Conservation (phyloP, 345 rosid genomes). For the Fremontodendron californicum region DNA sequence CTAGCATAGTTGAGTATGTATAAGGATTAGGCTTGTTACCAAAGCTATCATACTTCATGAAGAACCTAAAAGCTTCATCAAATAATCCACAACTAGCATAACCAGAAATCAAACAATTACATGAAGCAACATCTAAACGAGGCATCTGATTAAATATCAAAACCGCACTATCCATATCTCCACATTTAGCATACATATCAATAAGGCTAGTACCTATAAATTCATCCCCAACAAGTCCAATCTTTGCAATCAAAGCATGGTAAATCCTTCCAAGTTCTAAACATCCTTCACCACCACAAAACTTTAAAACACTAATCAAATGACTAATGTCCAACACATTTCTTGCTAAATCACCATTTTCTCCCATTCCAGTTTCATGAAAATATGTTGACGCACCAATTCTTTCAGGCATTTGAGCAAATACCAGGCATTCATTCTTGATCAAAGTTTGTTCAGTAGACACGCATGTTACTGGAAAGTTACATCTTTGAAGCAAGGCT, state of each 20-base stretch:
- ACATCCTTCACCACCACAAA: conserved; percentile 13
- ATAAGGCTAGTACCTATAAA: conserved; percentile 29
- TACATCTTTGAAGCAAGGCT: conserved; percentile 2
- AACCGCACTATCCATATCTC: conserved; percentile 21
- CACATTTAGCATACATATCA: conserved; percentile 32
- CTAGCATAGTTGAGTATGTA: conserved; percentile 19
- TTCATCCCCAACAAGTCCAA: conserved; percentile 17
- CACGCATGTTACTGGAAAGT: neutral
- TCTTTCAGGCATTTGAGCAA: conserved; percentile 23
- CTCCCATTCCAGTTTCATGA: neutral
- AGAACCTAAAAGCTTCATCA: conserved; percentile 28
- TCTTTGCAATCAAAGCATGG: conserved; percentile 21
- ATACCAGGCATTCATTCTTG: conserved; percentile 4
- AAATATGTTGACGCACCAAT: neutral
- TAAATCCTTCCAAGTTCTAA: conserved; percentile 21
- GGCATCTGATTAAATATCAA: conserved; percentile 10
- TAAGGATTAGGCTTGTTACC: conserved; percentile 21
- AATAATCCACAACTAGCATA: conserved; percentile 16
- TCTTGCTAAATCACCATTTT: neutral
- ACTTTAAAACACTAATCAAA: conserved; percentile 14
- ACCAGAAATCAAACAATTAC: conserved; percentile 25
- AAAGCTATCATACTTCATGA: conserved; percentile 13
- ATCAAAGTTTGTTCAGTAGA: neutral
- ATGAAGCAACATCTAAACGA: conserved; percentile 16
- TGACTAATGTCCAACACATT: neutral